These are phyloP conservation scores for Heimioporus punctisporus DNA, from an alignment of 1,284 basidiomycete species.

Conservation along the genomic window DNA sequence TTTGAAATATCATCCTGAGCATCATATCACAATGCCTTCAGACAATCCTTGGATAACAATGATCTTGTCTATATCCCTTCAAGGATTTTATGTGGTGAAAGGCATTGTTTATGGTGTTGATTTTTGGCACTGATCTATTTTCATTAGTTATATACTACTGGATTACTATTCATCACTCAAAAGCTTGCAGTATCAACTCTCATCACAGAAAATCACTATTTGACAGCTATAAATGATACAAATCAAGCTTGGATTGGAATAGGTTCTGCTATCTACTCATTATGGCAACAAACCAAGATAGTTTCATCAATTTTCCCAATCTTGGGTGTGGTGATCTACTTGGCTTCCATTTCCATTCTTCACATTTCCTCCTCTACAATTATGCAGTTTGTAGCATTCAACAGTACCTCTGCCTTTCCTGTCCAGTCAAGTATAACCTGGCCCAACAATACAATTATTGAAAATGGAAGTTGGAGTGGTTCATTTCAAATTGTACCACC, in stretches of 20 bases:
- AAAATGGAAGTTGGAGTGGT: background rate
- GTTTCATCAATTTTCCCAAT: conserved; percentile 1
- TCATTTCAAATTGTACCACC: background rate
- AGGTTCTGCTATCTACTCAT: conserved; percentile 1
- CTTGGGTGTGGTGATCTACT: conserved; percentile 7
- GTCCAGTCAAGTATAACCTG: background rate
- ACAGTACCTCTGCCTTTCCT: background rate
- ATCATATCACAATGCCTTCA: background rate
- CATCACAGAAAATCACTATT: background rate
- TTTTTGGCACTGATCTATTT: background rate
- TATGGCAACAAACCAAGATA: conserved; percentile 4
- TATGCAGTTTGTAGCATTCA: conserved; percentile 12
- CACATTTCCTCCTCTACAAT: conserved; percentile 10
- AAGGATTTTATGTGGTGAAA: conserved; percentile 3
- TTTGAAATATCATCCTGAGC: conserved; percentile 3
- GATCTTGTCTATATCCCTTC: background rate
- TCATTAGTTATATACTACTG: conserved; percentile 12
- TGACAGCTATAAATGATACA: conserved; percentile 11
- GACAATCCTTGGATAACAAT: background rate
- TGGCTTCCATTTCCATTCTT: conserved; percentile 4
- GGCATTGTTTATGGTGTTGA: background rate
- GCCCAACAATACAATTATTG: background rate
- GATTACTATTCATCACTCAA: conserved; percentile 4
- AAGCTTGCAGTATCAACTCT: conserved; percentile 5
- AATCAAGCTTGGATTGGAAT: conserved; percentile 6